Base-by-base conservation (phyloP, 495 filamentous ascomycete species). In the Lasiosphaeria ovina region DNA sequence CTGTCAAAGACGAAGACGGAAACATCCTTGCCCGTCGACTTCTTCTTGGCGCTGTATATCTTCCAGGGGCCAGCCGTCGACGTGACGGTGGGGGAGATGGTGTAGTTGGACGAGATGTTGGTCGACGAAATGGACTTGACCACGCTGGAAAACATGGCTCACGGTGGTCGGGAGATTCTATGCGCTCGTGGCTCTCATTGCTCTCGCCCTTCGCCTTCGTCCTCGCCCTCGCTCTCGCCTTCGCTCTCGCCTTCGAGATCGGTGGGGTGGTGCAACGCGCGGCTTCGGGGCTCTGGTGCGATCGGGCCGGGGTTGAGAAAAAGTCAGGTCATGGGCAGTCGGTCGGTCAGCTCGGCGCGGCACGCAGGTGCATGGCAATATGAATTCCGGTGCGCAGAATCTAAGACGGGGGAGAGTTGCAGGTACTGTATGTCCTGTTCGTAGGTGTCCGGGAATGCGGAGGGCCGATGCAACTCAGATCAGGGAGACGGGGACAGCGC, bases 41-140 rank as follows among this genome's bases (percentile, higher is more conserved):
- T 97, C 74, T 96, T 96, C 80, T 95, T 97, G 49, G 90, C 95
- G 77, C 95, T 90, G 78, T 91, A 92, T 72, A 98, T 93, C 77
- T 92, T 96, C 94, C 94, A 98, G 32, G 93, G 90, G 24, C 94
- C 94, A 31, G 92, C 89, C 36, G 83, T 83, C 17, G 90, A 83
- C 10, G 82, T 83, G 24, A 89, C 83, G 55, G 83, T 80, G 17
- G 86, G 78, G 7, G 90, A 84, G 54, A 97, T 79, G 58, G 86
- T 83, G 75, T 98, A 98, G 74, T 96, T 93, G 62, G 89, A 84
- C 60, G 86, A 83, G 75, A 98, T 98, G 72, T 96, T 93, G 35
- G 81, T 81, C 53, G 90, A 90, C 55, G 85, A 85, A 73, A 98
- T 90, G 35, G 94, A 93, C 74, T 97, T 97, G 67, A 97, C 78